Percentiles rank a stretch among this genome's conserved stretches.
These are phyloP conservation scores for Calocera viscosa DNA, from an alignment of 768 basidiomycete species.

Conservation along the genomic window DNA sequence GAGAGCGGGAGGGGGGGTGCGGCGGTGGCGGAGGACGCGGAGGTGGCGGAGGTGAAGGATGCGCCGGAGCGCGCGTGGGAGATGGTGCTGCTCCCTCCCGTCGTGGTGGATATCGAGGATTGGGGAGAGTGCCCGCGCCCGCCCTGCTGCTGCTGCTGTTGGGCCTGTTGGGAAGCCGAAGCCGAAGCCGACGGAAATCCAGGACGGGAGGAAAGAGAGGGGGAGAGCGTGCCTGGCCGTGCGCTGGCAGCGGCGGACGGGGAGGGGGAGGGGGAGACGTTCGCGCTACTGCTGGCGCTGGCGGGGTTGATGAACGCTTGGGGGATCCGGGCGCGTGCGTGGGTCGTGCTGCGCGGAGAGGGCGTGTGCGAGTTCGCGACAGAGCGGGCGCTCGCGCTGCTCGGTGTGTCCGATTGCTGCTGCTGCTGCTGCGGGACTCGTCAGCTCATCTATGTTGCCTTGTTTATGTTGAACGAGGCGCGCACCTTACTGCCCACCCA, in stretches of 20 bases:
- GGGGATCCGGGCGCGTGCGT: constrained; percentile 7
- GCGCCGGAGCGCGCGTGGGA: constrained; percentile 33
- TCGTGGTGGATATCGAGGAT: neutral
- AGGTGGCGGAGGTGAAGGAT: constrained; percentile 39
- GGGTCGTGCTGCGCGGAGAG: neutral
- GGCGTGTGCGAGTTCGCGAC: neutral
- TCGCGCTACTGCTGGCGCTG: neutral
- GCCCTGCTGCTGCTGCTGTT: too few species aligned
- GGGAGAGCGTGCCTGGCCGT: neutral
- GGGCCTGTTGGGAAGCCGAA: too few species aligned
- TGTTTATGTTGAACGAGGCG: too few species aligned
- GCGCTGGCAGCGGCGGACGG: neutral
- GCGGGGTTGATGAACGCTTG: neutral
- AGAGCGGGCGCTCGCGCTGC: too few species aligned
- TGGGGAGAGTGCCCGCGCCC: neutral
- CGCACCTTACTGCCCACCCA: constrained; percentile 38
- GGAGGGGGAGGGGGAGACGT: neutral
- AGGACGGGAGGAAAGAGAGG: too few species aligned
- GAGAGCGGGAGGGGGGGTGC: too few species aligned
- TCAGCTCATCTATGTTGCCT: too few species aligned
- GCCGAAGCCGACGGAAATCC: too few species aligned
- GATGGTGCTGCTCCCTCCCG: neutral
- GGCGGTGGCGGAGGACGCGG: constrained; percentile 34
- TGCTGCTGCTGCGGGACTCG: constrained; percentile 7
- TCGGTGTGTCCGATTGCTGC: neutral